Percentiles rank a stretch among this genome's conserved stretches.
phyloP scores from a whole-genome alignment of 2,329 filamentous ascomycete genomes.

The Talaromyces sp. region DNA sequence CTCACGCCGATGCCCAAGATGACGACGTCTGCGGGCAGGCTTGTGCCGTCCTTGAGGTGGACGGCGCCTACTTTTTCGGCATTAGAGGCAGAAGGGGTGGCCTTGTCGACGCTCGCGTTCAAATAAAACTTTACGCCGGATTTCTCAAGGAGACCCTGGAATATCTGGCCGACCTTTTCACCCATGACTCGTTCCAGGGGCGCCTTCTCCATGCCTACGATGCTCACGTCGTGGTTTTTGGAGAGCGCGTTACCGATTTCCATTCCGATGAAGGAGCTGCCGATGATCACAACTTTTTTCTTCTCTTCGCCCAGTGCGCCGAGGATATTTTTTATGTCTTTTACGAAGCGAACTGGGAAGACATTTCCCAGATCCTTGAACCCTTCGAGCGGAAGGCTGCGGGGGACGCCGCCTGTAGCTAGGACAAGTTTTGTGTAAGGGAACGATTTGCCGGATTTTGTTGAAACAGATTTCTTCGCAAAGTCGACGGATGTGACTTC shows the following conservation, averaged over 20 bases:
- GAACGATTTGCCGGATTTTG: slow-evolving; percentile 67
- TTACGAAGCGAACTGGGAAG: slow-evolving; percentile 75
- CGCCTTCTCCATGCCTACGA: slow-evolving; percentile 82
- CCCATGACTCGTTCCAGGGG: slow-evolving; percentile 88
- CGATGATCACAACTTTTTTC: slow-evolving; percentile 90
- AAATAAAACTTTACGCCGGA: slow-evolving; percentile 88
- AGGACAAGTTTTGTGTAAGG: slow-evolving; percentile 85
- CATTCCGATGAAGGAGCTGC: slow-evolving; percentile 96
- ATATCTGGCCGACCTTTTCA: slow-evolving; percentile 71
- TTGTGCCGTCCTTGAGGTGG: slow-evolving; percentile 78
- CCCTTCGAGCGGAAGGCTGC: slow-evolving; percentile 72
- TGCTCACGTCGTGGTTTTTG: slow-evolving; percentile 76
- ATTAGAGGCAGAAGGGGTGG: slow-evolving; percentile 66
- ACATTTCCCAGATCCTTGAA: slow-evolving; percentile 85
- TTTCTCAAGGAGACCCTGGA: slow-evolving; percentile 75
- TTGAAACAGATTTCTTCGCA: slow-evolving; percentile 66
- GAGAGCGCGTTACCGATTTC: slow-evolving; percentile 83
- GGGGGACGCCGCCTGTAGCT: slow-evolving; percentile 79
- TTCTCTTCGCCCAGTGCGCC: slow-evolving; percentile 70
- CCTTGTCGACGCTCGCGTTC: slow-evolving; percentile 76
- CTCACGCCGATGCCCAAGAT: slow-evolving; percentile 86
- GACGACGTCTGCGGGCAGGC: slow-evolving; percentile 80
- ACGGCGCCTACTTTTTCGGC: slow-evolving; percentile 74
- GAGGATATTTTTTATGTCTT: slow-evolving; percentile 74
- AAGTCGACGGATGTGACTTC: slow-evolving; percentile 76